Evolutionary conservation across 768 basidiomycete species (phyloP).

Genomic region (Rhizopogon vinicolor): DNA sequence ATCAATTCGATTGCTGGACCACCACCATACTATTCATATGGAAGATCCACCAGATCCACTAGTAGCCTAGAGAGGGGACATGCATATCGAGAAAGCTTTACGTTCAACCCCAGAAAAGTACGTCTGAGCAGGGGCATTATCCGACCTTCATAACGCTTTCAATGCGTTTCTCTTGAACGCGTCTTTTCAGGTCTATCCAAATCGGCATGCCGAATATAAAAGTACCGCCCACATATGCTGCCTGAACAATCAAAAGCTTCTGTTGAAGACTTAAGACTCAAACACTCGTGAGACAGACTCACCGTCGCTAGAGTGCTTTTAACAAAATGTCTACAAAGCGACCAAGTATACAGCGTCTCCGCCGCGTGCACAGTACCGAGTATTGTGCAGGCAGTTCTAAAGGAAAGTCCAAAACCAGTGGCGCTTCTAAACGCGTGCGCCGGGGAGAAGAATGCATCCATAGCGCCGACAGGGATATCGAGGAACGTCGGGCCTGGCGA

Average conservation of each 20-base stretch:
- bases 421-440: constrained; percentile 8
- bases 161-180: constrained; percentile 65
- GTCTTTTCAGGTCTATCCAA: constrained; percentile 47
- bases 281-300: background rate
- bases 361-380: constrained; percentile 9
- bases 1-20: too few relatives aligned
- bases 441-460: constrained; percentile 16
- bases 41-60: too few relatives aligned
- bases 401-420: constrained; percentile 16
- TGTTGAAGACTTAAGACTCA: background rate
- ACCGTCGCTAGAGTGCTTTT: constrained; percentile 15
- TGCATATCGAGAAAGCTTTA: background rate
- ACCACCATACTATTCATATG: too few relatives aligned
- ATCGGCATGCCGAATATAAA: constrained; percentile 53
- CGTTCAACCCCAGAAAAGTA: background rate
- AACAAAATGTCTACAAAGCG: constrained; percentile 26
- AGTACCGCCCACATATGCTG: constrained; percentile 45
- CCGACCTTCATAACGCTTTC: constrained; percentile 78
- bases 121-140: constrained; percentile 18
- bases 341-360: constrained; percentile 25
- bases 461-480: constrained; percentile 7
- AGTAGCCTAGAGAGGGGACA: background rate
- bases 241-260: constrained; percentile 28
- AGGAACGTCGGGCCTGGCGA: constrained; percentile 1
- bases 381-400: constrained; percentile 6